Evolutionary conservation across 441 rosid genomes (phyloP).

Genomic region (California macrophylla): DNA sequence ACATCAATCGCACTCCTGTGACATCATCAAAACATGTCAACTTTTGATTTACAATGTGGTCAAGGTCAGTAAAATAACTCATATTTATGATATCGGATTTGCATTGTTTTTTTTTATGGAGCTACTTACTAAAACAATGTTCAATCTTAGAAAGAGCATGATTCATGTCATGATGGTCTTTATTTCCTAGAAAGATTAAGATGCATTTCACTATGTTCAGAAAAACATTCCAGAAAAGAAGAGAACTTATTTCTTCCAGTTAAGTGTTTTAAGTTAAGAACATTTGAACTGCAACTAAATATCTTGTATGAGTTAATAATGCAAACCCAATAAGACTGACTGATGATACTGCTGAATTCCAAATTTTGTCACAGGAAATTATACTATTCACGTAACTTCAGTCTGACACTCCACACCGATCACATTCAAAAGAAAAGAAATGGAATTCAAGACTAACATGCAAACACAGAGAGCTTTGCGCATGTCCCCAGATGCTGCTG

Average conservation of each 20-base stretch:
- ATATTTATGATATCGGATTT: background rate
- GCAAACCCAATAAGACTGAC: background rate
- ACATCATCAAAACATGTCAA: slow-evolving; percentile 8
- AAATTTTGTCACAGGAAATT: background rate
- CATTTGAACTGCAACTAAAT: too few species aligned
- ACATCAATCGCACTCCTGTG: slow-evolving; percentile 74
- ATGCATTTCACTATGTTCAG: background rate
- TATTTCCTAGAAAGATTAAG: background rate
- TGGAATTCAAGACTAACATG: slow-evolving; percentile 37
- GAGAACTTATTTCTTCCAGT: too few species aligned
- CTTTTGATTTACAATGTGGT: background rate
- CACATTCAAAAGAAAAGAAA: background rate
- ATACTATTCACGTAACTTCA: background rate
- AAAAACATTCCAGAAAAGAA: background rate
- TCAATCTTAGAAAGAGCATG: background rate
- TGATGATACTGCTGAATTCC: too few species aligned
- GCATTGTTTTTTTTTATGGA: background rate
- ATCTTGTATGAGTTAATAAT: too few species aligned
- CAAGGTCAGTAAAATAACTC: background rate
- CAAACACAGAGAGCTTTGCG: slow-evolving; percentile 82
- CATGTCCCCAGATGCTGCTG: slow-evolving; percentile 95
- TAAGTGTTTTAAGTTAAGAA: too few species aligned
- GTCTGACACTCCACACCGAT: background rate
- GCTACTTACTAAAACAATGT: background rate
- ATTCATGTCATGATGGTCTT: background rate